Conservation (phyloP, 768 basidiomycete species). For the Kwoniella dendrophila region DNA sequence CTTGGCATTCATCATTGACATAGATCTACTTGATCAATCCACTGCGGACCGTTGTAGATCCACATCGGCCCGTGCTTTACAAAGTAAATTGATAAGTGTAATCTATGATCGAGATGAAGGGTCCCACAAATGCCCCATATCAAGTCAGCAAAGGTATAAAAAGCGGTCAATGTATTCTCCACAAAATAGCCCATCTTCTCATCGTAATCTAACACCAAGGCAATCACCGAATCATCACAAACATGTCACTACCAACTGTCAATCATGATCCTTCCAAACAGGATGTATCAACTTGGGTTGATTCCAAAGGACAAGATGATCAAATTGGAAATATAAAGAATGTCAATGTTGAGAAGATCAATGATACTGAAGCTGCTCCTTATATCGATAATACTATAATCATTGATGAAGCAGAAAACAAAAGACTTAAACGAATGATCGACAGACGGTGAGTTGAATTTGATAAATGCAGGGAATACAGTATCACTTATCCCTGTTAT, state of each 20-base stretch:
- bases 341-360: slow-evolving; percentile 13
- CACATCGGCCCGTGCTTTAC: slow-evolving; percentile 5
- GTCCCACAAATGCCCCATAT: not conserved
- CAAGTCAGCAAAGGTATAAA: not conserved
- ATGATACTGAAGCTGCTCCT: slow-evolving; percentile 29
- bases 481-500: not conserved
- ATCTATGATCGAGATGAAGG: too few species aligned
- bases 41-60: slow-evolving; percentile 4
- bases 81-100: too few species aligned
- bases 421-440: slow-evolving; percentile 29
- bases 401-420: slow-evolving; percentile 52
- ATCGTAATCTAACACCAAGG: too few species aligned
- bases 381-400: slow-evolving; percentile 33
- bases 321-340: slow-evolving; percentile 17
- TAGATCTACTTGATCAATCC: not conserved
- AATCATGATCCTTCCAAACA: not conserved
- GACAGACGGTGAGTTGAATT: slow-evolving; percentile 20
- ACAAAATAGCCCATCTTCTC: not conserved
- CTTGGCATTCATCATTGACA: not conserved
- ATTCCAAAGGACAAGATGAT: slow-evolving; percentile 11
- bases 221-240: not conserved
- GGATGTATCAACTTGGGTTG: not conserved
- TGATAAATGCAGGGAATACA: too few species aligned
- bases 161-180: not conserved
- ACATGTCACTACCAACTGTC: slow-evolving; percentile 10